These are phyloP conservation scores for Fusarium caatingaense DNA, from an alignment of 2,329 filamentous ascomycete genomes.

Conservation along the genomic window DNA sequence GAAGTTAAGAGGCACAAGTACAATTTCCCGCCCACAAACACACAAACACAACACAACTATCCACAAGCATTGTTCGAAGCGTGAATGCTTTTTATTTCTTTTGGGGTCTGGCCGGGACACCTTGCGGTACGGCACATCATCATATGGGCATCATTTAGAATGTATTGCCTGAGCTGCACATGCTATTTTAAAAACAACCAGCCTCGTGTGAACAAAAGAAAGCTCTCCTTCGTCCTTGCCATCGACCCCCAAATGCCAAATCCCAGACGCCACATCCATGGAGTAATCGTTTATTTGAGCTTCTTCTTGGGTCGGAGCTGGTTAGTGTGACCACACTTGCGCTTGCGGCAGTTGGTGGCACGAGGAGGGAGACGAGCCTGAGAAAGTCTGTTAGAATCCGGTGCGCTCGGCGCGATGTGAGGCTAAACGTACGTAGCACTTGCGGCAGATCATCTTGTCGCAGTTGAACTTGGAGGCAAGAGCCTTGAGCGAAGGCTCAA, in stretches of 20 bases:
- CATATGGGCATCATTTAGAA: constrained; percentile 53
- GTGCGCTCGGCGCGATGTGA: neutral
- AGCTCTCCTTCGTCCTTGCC: constrained; percentile 51
- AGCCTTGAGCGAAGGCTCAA: constrained; percentile 98
- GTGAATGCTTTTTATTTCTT: constrained; percentile 41
- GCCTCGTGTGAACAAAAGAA: constrained; percentile 51
- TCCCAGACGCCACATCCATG: constrained; percentile 60
- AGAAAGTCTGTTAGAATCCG: neutral
- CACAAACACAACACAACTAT: neutral
- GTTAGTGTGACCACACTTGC: constrained; percentile 99
- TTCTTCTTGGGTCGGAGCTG: constrained; percentile 99
- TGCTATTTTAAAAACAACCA: constrained; percentile 57
- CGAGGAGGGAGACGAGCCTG: constrained; percentile 89
- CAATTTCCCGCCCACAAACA: neutral
- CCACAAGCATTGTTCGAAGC: constrained; percentile 26
- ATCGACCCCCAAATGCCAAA: constrained; percentile 55
- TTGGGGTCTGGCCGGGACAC: constrained; percentile 36
- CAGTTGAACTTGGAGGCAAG: constrained; percentile 99
- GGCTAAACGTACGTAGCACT: constrained; percentile 89
- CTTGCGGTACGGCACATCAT: constrained; percentile 37
- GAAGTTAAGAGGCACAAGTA: neutral
- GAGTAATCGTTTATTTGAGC: constrained; percentile 76
- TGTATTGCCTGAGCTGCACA: constrained; percentile 54
- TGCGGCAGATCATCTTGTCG: constrained; percentile 99
- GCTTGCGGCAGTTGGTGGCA: constrained; percentile 99